These are phyloP conservation scores for Cryptosporidium ubiquitum DNA, from an alignment of 169 alveolate genomes.

Conservation along the genomic window DNA sequence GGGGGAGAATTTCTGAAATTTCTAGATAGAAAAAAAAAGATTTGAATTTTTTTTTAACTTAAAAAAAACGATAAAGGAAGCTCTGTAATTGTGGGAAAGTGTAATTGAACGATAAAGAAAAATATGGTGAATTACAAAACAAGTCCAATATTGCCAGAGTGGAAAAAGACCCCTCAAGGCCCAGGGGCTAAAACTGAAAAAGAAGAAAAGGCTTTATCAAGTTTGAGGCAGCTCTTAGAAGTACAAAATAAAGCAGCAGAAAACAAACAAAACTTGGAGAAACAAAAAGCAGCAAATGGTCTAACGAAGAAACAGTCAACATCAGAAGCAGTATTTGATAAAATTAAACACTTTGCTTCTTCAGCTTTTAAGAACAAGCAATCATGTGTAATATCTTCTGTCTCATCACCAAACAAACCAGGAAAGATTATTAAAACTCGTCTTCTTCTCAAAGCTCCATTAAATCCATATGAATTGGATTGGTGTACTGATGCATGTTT, in stretches of 20 bases:
- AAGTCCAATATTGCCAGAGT: conserved; percentile 44
- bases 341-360: conserved; percentile 55
- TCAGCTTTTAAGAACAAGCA: conserved; percentile 55
- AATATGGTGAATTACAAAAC: conserved; percentile 53
- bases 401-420: conserved; percentile 57
- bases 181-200: conserved; percentile 69
- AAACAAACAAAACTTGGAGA: conserved; percentile 44
- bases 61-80: not conserved
- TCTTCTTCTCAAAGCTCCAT: conserved; percentile 53
- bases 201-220: conserved; percentile 47
- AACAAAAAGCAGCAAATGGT: conserved; percentile 63
- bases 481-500: conserved; percentile 71
- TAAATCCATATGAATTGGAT: conserved; percentile 51
- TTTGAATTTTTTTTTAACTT: not conserved
- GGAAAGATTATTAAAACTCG: conserved; percentile 68
- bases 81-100: not conserved
- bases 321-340: conserved; percentile 65
- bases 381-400: conserved; percentile 62
- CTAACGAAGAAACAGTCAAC: conserved; percentile 37
- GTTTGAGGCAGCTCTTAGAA: conserved; percentile 49
- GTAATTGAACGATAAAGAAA: not conserved
- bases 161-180: conserved; percentile 68
- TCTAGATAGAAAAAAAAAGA: not conserved
- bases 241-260: conserved; percentile 73
- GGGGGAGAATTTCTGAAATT: conserved; percentile 22